Evolutionary conservation across 805 yeast species (phyloP), one percentile per base, ranked within the genome.

Genomic region (Schizosaccharomyces japonicus): DNA sequence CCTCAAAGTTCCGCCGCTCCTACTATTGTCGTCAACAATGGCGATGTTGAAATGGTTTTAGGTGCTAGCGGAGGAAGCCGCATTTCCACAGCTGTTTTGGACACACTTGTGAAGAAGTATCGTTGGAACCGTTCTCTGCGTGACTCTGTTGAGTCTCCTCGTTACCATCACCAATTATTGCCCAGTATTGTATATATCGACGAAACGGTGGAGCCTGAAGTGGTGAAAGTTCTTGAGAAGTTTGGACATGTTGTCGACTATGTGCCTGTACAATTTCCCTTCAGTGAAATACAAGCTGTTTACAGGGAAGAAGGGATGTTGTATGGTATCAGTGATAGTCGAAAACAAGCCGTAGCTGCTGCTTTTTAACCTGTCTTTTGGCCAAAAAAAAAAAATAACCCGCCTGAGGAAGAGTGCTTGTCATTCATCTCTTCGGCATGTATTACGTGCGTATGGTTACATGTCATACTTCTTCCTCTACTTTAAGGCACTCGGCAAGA

Each of bases 41-140:
- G 71, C 3, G 54, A 57, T 6, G 74, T 79, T 0, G 84, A 78
- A 53, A 58, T 80, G 25, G 72, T 79, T 4, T 69, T 87, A 50
- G 96, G 95, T 0, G 90, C 94, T 0, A 92, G 95, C 1, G 98
- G 98, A 7, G 96, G 96, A 0, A 78, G 90, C 5, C 66, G 90
- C 49, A 87, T 87, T 47, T 68, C 80, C 11, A 81, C 94, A 0
- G 73, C 92, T 1, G 74, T 87, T 3, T 70, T 87, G 49, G 90
- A 84, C 58, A 84, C 87, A 0, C 69, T 87, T 15, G 68, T 80
- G 1, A 64, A 95, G 48, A 63, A 66, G 2, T 75, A 76, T 52
- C 73, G 72, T 57, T 72, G 75, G 56, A 61, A 69, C 1, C 58
- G 73, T 63, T 67, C 76, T 1, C 57, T 84, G 3, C 63, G 82